Conservation (phyloP, 2,329 filamentous ascomycete species). For the Pseudogymnoascus sp. region DNA sequence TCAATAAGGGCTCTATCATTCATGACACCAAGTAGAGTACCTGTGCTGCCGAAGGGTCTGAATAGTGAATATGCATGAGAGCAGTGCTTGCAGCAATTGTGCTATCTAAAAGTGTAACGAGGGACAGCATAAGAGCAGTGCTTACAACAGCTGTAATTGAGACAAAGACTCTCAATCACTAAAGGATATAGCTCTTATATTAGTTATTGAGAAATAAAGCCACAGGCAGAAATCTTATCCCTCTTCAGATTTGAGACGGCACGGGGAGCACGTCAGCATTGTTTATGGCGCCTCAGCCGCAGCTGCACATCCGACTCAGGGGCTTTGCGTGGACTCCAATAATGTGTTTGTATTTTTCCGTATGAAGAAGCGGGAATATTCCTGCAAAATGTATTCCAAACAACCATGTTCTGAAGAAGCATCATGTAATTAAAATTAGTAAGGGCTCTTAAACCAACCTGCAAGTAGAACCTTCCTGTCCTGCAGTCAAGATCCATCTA, state of each 20-base stretch:
- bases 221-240: too few relatives aligned
- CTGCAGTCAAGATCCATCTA: constrained; percentile 8
- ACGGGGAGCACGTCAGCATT: background rate
- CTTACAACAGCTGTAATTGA: too few relatives aligned
- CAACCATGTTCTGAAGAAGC: constrained; percentile 8
- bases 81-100: too few relatives aligned
- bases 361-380: background rate
- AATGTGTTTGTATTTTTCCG: constrained; percentile 6
- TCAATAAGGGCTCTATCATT: background rate
- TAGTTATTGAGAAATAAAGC: too few relatives aligned
- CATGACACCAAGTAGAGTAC: background rate
- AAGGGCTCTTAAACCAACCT: constrained; percentile 6
- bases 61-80: too few relatives aligned
- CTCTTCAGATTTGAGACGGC: too few relatives aligned
- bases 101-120: too few relatives aligned
- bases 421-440: constrained; percentile 8
- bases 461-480: constrained; percentile 10
- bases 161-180: too few relatives aligned
- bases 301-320: background rate
- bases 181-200: too few relatives aligned
- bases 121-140: too few relatives aligned
- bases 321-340: background rate
- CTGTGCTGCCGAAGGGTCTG: too few relatives aligned
- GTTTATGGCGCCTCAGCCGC: background rate
- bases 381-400: constrained; percentile 5